phyloP scores from a whole-genome alignment of 441 rosid genomes.

The Pelargonium citronellum region DNA sequence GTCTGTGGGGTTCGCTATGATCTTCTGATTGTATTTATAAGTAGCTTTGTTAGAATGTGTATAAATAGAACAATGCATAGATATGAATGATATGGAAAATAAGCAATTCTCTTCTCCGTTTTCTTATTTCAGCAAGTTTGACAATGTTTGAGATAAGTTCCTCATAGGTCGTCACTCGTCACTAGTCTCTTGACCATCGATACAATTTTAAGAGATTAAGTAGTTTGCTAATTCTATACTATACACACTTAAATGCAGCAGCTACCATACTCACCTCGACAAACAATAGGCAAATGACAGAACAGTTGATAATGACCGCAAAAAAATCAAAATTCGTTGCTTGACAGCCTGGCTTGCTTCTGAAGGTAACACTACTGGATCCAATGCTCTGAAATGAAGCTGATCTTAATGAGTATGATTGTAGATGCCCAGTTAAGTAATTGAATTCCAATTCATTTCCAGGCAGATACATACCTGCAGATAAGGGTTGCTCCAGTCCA shows the following conservation, averaged over 20 bases:
- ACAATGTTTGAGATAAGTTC: neutral
- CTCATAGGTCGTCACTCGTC: neutral
- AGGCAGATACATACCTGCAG: constrained; percentile 44
- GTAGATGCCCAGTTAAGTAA: constrained; percentile 5
- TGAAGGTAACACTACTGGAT: constrained; percentile 56
- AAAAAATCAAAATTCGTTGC: constrained; percentile 57
- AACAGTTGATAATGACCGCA: constrained; percentile 49
- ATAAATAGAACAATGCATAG: too few relatives aligned
- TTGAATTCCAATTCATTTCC: neutral
- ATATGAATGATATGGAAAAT: too few relatives aligned
- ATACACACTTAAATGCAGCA: constrained; percentile 6
- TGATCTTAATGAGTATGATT: constrained; percentile 23
- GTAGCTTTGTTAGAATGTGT: too few relatives aligned
- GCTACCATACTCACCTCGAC: constrained; percentile 47
- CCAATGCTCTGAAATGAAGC: constrained; percentile 45
- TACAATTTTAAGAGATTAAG: neutral
- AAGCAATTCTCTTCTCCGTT: too few relatives aligned
- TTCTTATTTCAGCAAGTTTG: neutral
- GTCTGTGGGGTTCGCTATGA: too few relatives aligned
- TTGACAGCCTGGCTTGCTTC: constrained; percentile 56
- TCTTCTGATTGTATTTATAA: too few relatives aligned
- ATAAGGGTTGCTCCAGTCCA: constrained; percentile 58
- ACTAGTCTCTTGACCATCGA: neutral
- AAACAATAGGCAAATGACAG: constrained; percentile 62
- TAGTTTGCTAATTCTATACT: neutral